Evolutionary conservation across 2,329 filamentous ascomycete species (phyloP), one percentile per base, ranked within the genome.

Genomic region (Bisporella sp.): DNA sequence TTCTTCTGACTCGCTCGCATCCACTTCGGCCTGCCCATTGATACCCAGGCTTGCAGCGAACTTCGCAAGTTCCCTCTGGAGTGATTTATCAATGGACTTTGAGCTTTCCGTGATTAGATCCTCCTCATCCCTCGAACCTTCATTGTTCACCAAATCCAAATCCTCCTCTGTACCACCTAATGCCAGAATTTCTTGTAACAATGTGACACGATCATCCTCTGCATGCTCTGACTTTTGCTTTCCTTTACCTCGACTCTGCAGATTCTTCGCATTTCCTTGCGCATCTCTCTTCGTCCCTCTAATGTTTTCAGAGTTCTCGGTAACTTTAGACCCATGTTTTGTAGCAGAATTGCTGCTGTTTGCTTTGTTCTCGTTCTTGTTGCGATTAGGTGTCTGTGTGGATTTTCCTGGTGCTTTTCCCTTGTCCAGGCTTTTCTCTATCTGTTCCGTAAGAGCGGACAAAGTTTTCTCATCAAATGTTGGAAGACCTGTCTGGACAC

Each of bases 101-200:
- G 44, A 32, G 30, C 46, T 49, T 5, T 52, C 48, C 31, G 54
- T 41, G n/a, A 57, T 53, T 9, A 62, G 60, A 9, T 62, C 61
- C 30, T 70, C 71, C 41, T 78, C 75, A 45, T 76, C 74, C 49
- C 76, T 74, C 1, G 76, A 79, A 54, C 73, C 69, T 5, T 75
- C 68, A 52, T 76, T 78, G 41, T 73, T 76, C 48, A 86, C 75
- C 33, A 86, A 73, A 35, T 79, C 76, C 41, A 84, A 64, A 55
- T 86, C 83, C 41, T 79, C 73, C 64, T 85, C 79, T 48, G 84
- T 80, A 11, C 83, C 83, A 4, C 82, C 83, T 1, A 87, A 69
- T 11, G 79, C 79, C 56, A 75, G 72, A 54, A 86, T 86, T 60
- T 86, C 83, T 50, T 79, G 75, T 6, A 86, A 68, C 4, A 86